These are phyloP conservation scores for Chaetomiaceae sp. DNA, from an alignment of 2,329 filamentous ascomycete genomes.

Conservation along the genomic window DNA sequence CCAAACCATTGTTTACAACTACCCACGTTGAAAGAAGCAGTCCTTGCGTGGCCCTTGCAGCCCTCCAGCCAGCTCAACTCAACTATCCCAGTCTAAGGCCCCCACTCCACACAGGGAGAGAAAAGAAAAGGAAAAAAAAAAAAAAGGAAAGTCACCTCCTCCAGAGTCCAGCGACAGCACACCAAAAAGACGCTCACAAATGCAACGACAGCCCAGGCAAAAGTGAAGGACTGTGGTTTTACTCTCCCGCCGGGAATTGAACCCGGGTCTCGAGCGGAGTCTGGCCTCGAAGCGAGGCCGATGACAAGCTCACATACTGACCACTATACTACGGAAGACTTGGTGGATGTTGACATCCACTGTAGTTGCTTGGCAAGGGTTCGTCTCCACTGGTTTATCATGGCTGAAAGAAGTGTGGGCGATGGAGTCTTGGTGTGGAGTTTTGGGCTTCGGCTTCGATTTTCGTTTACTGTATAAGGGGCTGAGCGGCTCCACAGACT, in stretches of 20 bases:
- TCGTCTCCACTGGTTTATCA: background rate
- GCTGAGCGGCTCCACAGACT: no score
- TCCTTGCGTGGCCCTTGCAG: no score
- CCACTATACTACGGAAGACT: conserved; percentile 14
- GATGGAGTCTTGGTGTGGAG: background rate
- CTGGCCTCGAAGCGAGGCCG: background rate
- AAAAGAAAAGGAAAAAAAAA: no score
- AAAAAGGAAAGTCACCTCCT: no score
- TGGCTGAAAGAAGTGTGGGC: background rate
- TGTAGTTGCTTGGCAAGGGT: background rate
- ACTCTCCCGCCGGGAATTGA: conserved; percentile 11
- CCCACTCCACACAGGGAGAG: no score
- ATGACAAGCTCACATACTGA: conserved; percentile 12
- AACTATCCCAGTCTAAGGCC: no score
- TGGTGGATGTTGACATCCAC: conserved; percentile 7
- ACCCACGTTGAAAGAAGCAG: no score
- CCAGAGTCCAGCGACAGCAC: no score
- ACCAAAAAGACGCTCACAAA: background rate
- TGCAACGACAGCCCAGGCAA: background rate
- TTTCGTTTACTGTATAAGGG: no score
- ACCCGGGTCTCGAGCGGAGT: conserved; percentile 13
- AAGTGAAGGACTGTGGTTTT: background rate
- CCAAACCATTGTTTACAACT: no score
- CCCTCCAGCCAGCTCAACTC: no score
- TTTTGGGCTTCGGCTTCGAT: background rate